A percentile compares a stretch with the other conserved stretches of the same genome.
Evolutionary conservation across 768 basidiomycete species (phyloP).

Genomic region (Dioszegia hungarica): DNA sequence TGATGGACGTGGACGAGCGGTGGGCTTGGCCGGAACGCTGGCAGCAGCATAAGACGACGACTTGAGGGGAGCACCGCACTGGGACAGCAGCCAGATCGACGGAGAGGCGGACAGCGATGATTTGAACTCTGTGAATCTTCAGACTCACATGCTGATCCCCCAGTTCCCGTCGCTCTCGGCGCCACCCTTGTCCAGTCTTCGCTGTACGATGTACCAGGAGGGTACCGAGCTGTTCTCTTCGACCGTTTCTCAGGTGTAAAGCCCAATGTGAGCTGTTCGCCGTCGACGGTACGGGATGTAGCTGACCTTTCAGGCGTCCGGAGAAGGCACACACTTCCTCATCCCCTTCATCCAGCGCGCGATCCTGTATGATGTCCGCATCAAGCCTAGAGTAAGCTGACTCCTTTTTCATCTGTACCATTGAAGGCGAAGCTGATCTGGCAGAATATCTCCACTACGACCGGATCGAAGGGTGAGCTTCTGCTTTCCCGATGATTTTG

Average conservation of each 20-base stretch:
- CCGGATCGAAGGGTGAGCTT: constrained; percentile 73
- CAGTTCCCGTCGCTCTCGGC: constrained; percentile 64
- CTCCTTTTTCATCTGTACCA: background rate
- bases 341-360: constrained; percentile 94
- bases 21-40: background rate
- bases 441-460: constrained; percentile 96
- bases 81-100: no score
- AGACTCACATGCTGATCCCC: background rate
- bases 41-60: background rate
- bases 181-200: constrained; percentile 54
- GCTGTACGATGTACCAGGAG: constrained; percentile 66
- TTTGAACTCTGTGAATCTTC: no score
- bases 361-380: constrained; percentile 94
- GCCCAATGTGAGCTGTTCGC: constrained; percentile 46
- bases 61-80: no score
- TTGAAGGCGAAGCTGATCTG: background rate
- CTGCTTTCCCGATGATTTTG: background rate
- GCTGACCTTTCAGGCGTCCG: constrained; percentile 60
- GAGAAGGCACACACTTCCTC: constrained; percentile 93
- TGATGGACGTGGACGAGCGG: background rate
- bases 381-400: constrained; percentile 77
- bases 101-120: no score
- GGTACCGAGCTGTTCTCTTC: constrained; percentile 94
- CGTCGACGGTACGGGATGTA: background rate
- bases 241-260: constrained; percentile 92